Percentiles rank a stretch among this genome's conserved stretches.
phyloP scores from a whole-genome alignment of 768 basidiomycete genomes.

The Boletus coccyginus region DNA sequence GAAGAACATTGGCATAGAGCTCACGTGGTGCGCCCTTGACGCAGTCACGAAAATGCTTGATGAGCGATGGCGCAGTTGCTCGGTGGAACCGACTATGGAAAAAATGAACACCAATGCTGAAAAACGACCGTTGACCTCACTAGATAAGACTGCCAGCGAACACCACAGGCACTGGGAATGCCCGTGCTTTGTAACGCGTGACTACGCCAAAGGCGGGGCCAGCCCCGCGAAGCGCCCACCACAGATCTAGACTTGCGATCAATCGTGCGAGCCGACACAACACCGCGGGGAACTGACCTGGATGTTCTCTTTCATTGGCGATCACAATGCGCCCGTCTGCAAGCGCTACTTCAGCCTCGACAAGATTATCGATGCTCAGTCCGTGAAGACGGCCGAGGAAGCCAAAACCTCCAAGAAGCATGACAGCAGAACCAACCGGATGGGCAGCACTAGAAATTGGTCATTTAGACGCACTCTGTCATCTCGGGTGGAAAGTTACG shows the following conservation, averaged over 20 bases:
- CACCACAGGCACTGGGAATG: conserved; percentile 85
- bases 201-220: conserved; percentile 82
- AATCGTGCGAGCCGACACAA: not conserved
- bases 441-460: conserved; percentile 61
- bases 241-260: conserved; percentile 54
- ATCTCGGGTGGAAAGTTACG: conserved; percentile 26
- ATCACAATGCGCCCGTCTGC: conserved; percentile 86
- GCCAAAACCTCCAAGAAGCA: conserved; percentile 88
- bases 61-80: conserved; percentile 82
- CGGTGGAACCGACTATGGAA: conserved; percentile 74
- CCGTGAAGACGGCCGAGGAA: conserved; percentile 82
- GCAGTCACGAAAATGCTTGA: conserved; percentile 91
- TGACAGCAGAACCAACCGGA: conserved; percentile 74
- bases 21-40: conserved; percentile 85
- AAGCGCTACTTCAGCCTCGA: conserved; percentile 90
- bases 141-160: conserved; percentile 93
- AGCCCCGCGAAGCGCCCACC: conserved; percentile 85
- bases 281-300: conserved; percentile 44
- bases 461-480: conserved; percentile 1
- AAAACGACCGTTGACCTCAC: conserved; percentile 43
- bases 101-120: not conserved
- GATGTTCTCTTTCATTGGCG: conserved; percentile 67
- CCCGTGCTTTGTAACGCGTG: conserved; percentile 86
- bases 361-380: conserved; percentile 84
- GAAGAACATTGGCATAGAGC: conserved; percentile 85